Evolutionary conservation across 495 filamentous ascomycete genomes (phyloP).

Genomic region (Pyrenula massariospora): DNA sequence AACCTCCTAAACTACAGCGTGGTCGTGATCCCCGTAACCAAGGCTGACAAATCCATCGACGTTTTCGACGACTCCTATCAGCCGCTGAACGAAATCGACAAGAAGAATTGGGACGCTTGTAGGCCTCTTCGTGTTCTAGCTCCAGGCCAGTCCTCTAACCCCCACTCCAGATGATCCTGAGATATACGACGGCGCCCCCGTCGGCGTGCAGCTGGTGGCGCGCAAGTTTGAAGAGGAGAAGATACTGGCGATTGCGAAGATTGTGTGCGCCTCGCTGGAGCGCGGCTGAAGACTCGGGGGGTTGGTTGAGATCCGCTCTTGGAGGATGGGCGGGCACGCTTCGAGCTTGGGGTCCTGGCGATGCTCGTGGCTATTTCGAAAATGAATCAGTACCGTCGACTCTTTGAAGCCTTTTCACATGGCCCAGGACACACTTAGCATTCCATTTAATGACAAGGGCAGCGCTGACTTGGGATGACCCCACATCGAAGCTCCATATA

Average conservation of each 20-base stretch:
- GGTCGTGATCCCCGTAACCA: constrained; percentile 40
- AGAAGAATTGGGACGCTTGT: constrained; percentile 5
- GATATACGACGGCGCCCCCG: constrained; percentile 33
- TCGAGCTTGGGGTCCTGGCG: too few relatives aligned
- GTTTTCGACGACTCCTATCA: constrained; percentile 3
- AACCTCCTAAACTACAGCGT: constrained; percentile 61
- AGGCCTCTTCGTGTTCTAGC: neutral
- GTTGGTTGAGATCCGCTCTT: too few relatives aligned
- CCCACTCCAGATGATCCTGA: constrained; percentile 26
- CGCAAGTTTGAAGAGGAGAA: constrained; percentile 34
- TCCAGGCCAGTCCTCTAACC: neutral
- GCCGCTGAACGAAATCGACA: constrained; percentile 7
- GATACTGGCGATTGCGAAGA: constrained; percentile 29
- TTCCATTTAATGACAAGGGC: too few relatives aligned
- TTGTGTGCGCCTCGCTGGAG: constrained; percentile 3
- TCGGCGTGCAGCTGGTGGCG: constrained; percentile 31
- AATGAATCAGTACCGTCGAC: too few relatives aligned
- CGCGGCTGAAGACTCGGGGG: neutral
- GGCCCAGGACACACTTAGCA: too few relatives aligned
- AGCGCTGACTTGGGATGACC: too few relatives aligned
- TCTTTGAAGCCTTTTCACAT: too few relatives aligned
- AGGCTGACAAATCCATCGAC: constrained; percentile 25
- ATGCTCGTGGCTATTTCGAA: too few relatives aligned
- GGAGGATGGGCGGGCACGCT: too few relatives aligned
- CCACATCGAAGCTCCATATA: too few relatives aligned